These are phyloP conservation scores for Brasenia schreberi DNA, from an alignment of 164 flowering plant species.

Conservation along the genomic window DNA sequence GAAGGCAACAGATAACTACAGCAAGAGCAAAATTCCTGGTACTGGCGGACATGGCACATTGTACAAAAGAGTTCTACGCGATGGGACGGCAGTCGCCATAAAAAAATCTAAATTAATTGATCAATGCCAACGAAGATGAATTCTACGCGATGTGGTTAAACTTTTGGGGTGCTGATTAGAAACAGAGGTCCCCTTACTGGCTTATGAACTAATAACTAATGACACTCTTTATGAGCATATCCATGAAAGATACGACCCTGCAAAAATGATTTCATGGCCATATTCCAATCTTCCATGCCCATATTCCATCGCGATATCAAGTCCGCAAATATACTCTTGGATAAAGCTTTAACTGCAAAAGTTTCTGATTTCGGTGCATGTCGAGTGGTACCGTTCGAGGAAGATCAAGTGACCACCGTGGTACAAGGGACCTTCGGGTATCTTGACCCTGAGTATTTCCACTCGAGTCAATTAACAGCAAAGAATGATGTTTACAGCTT, in stretches of 20 bases:
- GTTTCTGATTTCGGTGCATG: slow-evolving; percentile 40
- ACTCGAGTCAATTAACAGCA: slow-evolving; percentile 22
- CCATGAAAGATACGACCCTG: slow-evolving; percentile 9
- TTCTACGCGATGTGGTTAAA: slow-evolving; percentile 38
- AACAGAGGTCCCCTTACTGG: slow-evolving; percentile 6
- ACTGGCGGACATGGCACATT: slow-evolving; percentile 7
- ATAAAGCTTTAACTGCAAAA: slow-evolving; percentile 22
- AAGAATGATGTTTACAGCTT: slow-evolving; percentile 4
- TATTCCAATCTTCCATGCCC: slow-evolving; percentile 22
- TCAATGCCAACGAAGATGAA: slow-evolving; percentile 28
- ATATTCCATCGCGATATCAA: slow-evolving; percentile 36
- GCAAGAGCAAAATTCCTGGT: neutral
- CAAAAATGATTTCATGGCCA: slow-evolving; percentile 17
- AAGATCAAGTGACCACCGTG: slow-evolving; percentile 18
- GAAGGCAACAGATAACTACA: neutral
- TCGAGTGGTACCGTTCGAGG: slow-evolving; percentile 22
- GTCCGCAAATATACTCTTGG: slow-evolving; percentile 29
- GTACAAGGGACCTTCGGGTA: slow-evolving; percentile 39
- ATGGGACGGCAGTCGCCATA: slow-evolving; percentile 24
- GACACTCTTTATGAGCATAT: slow-evolving; percentile 31
- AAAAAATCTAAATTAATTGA: slow-evolving; percentile 33
- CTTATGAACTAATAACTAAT: slow-evolving; percentile 32
- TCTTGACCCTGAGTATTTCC: slow-evolving; percentile 32
- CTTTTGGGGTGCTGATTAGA: neutral
- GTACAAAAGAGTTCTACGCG: neutral